phyloP scores from a whole-genome alignment of 495 filamentous ascomycete species.

The Cercophora scortea region DNA sequence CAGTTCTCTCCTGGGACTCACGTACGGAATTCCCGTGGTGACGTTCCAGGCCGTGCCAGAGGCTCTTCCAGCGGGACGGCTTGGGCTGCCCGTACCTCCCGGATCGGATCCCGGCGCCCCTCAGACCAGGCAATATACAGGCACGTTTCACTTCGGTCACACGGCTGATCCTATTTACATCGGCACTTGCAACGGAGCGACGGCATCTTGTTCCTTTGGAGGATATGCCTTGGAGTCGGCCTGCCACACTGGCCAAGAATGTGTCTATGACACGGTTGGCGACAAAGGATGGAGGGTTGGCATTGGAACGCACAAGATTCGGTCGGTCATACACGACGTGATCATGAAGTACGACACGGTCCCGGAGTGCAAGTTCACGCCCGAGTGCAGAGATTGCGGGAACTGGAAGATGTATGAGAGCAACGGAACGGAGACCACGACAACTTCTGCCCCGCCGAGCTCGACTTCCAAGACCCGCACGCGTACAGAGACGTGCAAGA shows the following conservation, averaged over 20 bases:
- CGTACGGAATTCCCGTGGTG: constrained; percentile 77
- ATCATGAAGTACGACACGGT: constrained; percentile 72
- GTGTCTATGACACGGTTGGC: constrained; percentile 82
- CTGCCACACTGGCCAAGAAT: constrained; percentile 83
- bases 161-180: constrained; percentile 94
- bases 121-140: constrained; percentile 62
- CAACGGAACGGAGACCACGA: constrained; percentile 72
- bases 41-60: constrained; percentile 90
- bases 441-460: constrained; percentile 48
- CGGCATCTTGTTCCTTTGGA: constrained; percentile 79
- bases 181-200: constrained; percentile 85
- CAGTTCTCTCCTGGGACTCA: constrained; percentile 76
- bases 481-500: constrained; percentile 78
- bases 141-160: constrained; percentile 88
- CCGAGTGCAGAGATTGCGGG: constrained; percentile 83
- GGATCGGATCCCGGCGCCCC: constrained; percentile 60
- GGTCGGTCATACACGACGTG: constrained; percentile 75
- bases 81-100: constrained; percentile 84
- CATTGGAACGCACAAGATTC: constrained; percentile 78
- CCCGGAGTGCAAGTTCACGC: constrained; percentile 58
- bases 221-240: constrained; percentile 90
- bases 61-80: constrained; percentile 72
- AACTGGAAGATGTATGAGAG: constrained; percentile 91
- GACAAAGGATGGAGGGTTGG: constrained; percentile 88
- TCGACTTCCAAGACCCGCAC: constrained; percentile 55